These are phyloP conservation scores for Monosporozyma servazzii DNA, from an alignment of 805 yeast genomes.

Conservation along the genomic window DNA sequence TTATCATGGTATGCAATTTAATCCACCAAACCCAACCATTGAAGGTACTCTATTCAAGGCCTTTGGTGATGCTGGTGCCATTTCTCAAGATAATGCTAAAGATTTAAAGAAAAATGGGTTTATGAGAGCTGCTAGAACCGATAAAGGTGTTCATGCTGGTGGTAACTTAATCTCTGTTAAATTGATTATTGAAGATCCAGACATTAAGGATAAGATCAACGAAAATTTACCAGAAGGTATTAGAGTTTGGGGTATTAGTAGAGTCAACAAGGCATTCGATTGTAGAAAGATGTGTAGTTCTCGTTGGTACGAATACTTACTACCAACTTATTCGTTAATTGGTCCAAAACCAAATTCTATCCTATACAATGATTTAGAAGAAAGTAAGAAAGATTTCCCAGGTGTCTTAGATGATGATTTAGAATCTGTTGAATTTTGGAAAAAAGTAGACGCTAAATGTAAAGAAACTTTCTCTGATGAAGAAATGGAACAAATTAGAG, in stretches of 20 bases:
- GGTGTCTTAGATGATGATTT: slow-evolving; percentile 51
- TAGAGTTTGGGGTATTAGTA: slow-evolving; percentile 84
- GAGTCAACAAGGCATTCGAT: slow-evolving; percentile 86
- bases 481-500: slow-evolving; percentile 19
- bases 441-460: slow-evolving; percentile 34
- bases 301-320: slow-evolving; percentile 86
- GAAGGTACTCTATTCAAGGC: slow-evolving; percentile 86
- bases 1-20: slow-evolving; percentile 91
- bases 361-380: slow-evolving; percentile 49
- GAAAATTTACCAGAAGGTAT: slow-evolving; percentile 71
- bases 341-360: slow-evolving; percentile 79
- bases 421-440: slow-evolving; percentile 77
- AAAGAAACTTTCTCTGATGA: slow-evolving; percentile 26
- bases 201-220: slow-evolving; percentile 67
- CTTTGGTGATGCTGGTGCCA: slow-evolving; percentile 77
- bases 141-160: slow-evolving; percentile 96
- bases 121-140: slow-evolving; percentile 82
- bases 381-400: slow-evolving; percentile 45
- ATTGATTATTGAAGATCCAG: slow-evolving; percentile 50
- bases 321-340: slow-evolving; percentile 83
- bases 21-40: slow-evolving; percentile 80
- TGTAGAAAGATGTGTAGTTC: slow-evolving; percentile 93
- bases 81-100: slow-evolving; percentile 75
- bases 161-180: slow-evolving; percentile 84
- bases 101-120: slow-evolving; percentile 84